Base-by-base conservation (phyloP, 2,329 filamentous ascomycete genomes). In the Eurotiales sp. region DNA sequence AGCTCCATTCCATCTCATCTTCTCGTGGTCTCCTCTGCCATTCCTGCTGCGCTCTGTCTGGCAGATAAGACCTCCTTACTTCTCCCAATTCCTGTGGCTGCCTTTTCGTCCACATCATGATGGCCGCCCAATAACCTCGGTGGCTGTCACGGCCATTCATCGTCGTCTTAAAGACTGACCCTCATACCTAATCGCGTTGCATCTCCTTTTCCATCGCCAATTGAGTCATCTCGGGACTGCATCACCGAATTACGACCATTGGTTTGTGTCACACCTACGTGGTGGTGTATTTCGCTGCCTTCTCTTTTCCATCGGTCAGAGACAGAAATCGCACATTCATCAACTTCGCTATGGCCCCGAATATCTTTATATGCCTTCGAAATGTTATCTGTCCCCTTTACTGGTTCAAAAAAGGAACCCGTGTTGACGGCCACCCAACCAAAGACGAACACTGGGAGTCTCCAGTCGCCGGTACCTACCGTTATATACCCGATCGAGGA, bases 311-410 rank as follows among this genome's bases (percentile, higher is more conserved):
- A n/a, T n/a, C n/a, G n/a, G n/a, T n/a, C n/a, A n/a, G n/a, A n/a
- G n/a, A n/a, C n/a, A n/a, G n/a, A n/a, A n/a, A n/a, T n/a, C n/a
- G n/a, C n/a, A n/a, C n/a, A n/a, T n/a, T n/a, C n/a, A n/a, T n/a
- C n/a, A n/a, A n/a, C n/a, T n/a, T n/a, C n/a, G 27, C 34, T 53
- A 78, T 78, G 76, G 72, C 76, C 37, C 76, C 76, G 55, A 78
- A 78, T 59, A 70, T 77, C 44, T 75, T 76, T 50, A 59, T 78
- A 60, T 76, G 73, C 46, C 68, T 74, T n/a, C 74, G 76, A 50
- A 72, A 68, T 46, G 63, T 74, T 40, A 74, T 76, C 61, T 72
- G 71, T 49, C 76, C 76, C 6, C 64, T 68, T 53, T 76, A 77
- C 65, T 78, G 75, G 76, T 77, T 78, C 57, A 66, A 71, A 32